Evolutionary conservation across 1,284 basidiomycete genomes (phyloP).

Genomic region (Boletus sp.): DNA sequence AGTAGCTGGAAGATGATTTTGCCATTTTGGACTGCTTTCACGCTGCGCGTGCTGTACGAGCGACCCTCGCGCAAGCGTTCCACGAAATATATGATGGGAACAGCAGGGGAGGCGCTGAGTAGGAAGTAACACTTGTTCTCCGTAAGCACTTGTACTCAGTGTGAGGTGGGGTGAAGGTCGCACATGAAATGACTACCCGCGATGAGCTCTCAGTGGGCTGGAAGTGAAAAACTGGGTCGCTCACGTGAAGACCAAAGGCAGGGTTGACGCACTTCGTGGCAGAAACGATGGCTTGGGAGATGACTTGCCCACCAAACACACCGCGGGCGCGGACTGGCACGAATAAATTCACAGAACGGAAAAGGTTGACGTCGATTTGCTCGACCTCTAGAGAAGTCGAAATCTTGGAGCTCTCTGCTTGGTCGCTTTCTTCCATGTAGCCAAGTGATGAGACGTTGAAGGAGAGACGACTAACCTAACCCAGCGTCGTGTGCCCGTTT

Average conservation of each 20-base stretch:
- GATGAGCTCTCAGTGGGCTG: slow-evolving; percentile 4
- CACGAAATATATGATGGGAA: slow-evolving; percentile 82
- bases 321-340: slow-evolving; percentile 65
- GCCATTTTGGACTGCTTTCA: slow-evolving; percentile 73
- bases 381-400: slow-evolving; percentile 75
- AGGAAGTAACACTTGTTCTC: slow-evolving; percentile 73
- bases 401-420: slow-evolving; percentile 57
- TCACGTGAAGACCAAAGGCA: slow-evolving; percentile 69
- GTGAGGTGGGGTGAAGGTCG: slow-evolving; percentile 25
- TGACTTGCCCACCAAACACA: slow-evolving; percentile 89
- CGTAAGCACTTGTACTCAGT: slow-evolving; percentile 5
- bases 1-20: slow-evolving; percentile 77
- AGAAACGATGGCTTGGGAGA: slow-evolving; percentile 80
- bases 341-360: slow-evolving; percentile 71
- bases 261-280: slow-evolving; percentile 72
- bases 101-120: slow-evolving; percentile 68
- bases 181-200: slow-evolving; percentile 64
- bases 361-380: slow-evolving; percentile 71
- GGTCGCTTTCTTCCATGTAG: slow-evolving; percentile 37
- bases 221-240: not conserved
- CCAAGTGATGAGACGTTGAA: not conserved
- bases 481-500: not conserved
- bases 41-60: slow-evolving; percentile 68
- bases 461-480: not conserved
- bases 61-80: slow-evolving; percentile 81